Conservation (phyloP, 345 rosid genomes). For the Schrenkiella parvula region DNA sequence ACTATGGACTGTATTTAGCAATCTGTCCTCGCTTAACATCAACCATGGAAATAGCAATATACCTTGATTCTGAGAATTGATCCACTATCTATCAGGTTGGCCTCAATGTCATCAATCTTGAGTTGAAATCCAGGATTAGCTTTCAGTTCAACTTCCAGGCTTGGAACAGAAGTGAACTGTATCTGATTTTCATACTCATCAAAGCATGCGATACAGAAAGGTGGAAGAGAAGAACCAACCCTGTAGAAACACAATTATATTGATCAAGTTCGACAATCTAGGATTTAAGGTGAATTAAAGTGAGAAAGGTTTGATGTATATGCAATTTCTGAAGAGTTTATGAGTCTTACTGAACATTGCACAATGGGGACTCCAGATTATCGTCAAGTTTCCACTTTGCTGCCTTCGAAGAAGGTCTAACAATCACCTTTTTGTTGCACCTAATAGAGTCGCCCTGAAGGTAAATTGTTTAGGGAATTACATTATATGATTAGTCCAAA, state of each 20-base stretch:
- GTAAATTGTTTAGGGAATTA: not conserved
- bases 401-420: slow-evolving; percentile 38
- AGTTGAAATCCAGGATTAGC: slow-evolving; percentile 5
- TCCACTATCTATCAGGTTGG: slow-evolving; percentile 36
- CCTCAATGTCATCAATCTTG: slow-evolving; percentile 29
- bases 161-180: slow-evolving; percentile 39
- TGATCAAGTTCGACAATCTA: not conserved
- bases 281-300: not conserved
- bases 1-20: not conserved
- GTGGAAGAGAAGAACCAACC: slow-evolving; percentile 51
- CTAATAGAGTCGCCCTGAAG: slow-evolving; percentile 37
- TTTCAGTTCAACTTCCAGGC: slow-evolving; percentile 34
- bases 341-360: slow-evolving; percentile 32
- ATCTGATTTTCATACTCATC: slow-evolving; percentile 48
- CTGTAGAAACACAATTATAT: slow-evolving; percentile 32
- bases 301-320: not conserved
- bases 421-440: slow-evolving; percentile 39
- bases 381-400: slow-evolving; percentile 44
- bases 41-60: slow-evolving; percentile 6
- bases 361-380: slow-evolving; percentile 8
- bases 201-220: slow-evolving; percentile 39
- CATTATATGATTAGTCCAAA: not conserved
- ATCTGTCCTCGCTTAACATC: not conserved
- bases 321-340: not conserved
- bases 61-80: slow-evolving; percentile 46